Base-by-base conservation (phyloP, 75 land plant species). In the Larix kaempferi region DNA sequence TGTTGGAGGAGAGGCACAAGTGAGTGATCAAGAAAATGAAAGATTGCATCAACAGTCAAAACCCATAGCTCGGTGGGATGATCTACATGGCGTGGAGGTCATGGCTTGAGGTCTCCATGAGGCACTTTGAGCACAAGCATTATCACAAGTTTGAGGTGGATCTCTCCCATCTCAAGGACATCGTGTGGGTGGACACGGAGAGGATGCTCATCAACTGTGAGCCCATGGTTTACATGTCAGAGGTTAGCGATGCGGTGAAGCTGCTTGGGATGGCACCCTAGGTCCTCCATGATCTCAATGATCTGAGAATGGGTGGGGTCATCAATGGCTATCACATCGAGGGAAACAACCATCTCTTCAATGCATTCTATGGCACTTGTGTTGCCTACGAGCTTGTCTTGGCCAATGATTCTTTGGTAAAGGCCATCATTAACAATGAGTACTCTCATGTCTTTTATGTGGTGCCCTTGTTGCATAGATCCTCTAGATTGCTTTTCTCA, bases 241-340 rank as follows among this genome's bases (percentile, higher is more conserved):
- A 82, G 76, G 41, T 79, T 7, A 82, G 82, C 49, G 76, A 33
- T 0, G 77, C 60, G 10, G 75, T 82, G 19, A 39, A 78, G 6
- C 64, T 25, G 3, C 37, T 73, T 1, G 84, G 84, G 1, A 29
- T 82, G 6, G 84, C 84, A 12, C 81, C 82, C 0, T 58, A 72
- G 39, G 84, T 82, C 54, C 27, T 82, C 17, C 82, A 77, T 5
- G 84, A 82, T 82, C 76, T 82, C 7, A 82, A 82, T 17, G 84
- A 82, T 35, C 82, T 82, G 15, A 82, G 76, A 0, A 61, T 82
- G 7, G 84, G 84, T 2, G 84, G 84, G 16, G 59, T 78, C 25
- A 82, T 82, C 77, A 82, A 82, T 27, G 84, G 84, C 7, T 82
- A 82, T 39, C 82, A 82, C 14, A 78, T 82, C 3, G 84, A 82